Evolutionary conservation across 1,284 basidiomycete genomes (phyloP).

Genomic region (Sanghuangporus weigelae): DNA sequence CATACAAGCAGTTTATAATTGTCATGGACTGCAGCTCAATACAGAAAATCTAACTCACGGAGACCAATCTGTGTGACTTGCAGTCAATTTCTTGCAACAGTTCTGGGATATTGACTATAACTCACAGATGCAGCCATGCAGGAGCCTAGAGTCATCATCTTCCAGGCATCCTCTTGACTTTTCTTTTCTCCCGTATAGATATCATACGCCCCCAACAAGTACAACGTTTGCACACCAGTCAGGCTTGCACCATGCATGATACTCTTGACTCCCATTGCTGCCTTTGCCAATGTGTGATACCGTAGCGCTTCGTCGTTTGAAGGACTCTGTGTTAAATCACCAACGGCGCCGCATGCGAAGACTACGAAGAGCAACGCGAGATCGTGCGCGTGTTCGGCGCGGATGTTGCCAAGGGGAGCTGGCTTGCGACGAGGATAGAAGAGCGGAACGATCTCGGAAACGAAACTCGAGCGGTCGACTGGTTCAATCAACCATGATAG

Average conservation of each 20-base stretch:
- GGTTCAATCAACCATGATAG: conserved; percentile 17
- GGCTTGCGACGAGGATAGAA: conserved; percentile 15
- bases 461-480: conserved; percentile 15
- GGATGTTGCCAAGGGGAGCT: neutral
- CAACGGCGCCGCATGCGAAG: conserved; percentile 18
- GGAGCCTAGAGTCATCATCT: conserved; percentile 9
- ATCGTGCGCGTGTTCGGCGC: conserved; percentile 10
- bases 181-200: neutral
- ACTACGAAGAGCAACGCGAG: conserved; percentile 18
- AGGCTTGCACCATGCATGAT: conserved; percentile 17
- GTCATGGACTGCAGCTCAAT: neutral
- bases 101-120: neutral
- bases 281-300: conserved; percentile 17
- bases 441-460: conserved; percentile 15
- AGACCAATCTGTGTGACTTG: conserved; percentile 18
- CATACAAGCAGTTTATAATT: no score
- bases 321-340: conserved; percentile 17
- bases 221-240: conserved; percentile 16
- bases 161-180: conserved; percentile 16
- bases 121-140: conserved; percentile 18
- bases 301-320: conserved; percentile 17
- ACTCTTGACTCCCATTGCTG: conserved; percentile 14
- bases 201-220: conserved; percentile 11
- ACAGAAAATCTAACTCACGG: conserved; percentile 9
- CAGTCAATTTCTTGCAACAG: neutral